These are phyloP conservation scores for Coriaria nepalensis DNA, from an alignment of 306 rosid genomes.

Conservation along the genomic window DNA sequence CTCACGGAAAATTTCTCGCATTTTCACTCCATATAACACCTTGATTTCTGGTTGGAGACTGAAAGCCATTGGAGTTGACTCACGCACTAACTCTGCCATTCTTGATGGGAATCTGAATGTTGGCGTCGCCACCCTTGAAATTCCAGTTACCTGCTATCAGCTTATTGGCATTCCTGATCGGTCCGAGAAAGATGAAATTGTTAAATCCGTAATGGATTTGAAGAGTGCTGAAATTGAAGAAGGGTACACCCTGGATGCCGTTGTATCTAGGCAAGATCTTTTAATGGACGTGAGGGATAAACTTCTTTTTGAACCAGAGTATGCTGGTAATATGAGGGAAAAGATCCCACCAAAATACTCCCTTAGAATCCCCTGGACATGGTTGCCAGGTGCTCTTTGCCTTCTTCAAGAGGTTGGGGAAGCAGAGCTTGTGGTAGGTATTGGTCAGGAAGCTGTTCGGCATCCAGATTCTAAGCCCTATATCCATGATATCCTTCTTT, in stretches of 20 bases:
- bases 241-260: conserved; percentile 67
- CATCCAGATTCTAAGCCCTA: conserved; percentile 70
- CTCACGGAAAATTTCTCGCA: too few species aligned
- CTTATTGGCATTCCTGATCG: conserved; percentile 70
- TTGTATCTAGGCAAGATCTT: conserved; percentile 77
- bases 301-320: conserved; percentile 92
- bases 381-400: conserved; percentile 90
- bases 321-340: conserved; percentile 75
- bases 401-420: conserved; percentile 99
- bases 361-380: conserved; percentile 69
- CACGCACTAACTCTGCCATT: conserved; percentile 24
- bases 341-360: conserved; percentile 77
- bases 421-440: conserved; percentile 59
- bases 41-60: conserved; percentile 21
- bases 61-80: conserved; percentile 30
- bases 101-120: conserved; percentile 17
- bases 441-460: conserved; percentile 55
- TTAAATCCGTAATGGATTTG: conserved; percentile 78
- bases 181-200: conserved; percentile 97
- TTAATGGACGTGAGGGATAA: conserved; percentile 89
- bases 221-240: conserved; percentile 77
- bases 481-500: conserved; percentile 71
- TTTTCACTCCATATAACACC: too few species aligned
- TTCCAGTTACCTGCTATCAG: conserved; percentile 86
- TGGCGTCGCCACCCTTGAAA: conserved; percentile 37